Conservation (phyloP, 106 monocot species). For the Amphibolis antarctica region DNA sequence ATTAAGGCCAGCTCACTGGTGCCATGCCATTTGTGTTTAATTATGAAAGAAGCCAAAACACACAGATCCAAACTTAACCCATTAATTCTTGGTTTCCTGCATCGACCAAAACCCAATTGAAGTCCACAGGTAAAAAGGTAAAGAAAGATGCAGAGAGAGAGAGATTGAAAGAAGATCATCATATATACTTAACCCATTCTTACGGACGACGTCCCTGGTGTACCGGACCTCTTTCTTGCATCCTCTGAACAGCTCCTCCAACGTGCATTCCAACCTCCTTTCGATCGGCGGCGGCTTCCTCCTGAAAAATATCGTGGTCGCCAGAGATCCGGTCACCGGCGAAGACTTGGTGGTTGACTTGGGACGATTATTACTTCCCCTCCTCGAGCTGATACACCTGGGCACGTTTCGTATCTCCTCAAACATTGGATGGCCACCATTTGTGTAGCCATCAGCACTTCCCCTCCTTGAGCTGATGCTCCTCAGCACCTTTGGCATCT, state of each 20-base stretch:
- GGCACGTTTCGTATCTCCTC: not conserved
- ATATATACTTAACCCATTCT: slow-evolving; percentile 12
- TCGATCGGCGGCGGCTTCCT: slow-evolving; percentile 29
- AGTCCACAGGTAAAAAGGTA: not conserved
- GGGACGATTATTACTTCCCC: not conserved
- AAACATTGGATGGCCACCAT: no score
- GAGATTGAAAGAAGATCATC: not conserved
- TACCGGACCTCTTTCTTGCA: slow-evolving; percentile 24
- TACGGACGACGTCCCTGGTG: slow-evolving; percentile 16
- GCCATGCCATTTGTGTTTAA: no score
- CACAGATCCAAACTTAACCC: no score
- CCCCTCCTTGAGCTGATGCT: slow-evolving; percentile 7
- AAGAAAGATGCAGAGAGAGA: no score
- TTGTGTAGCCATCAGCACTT: no score
- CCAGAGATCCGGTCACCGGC: not conserved
- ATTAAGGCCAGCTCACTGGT: no score
- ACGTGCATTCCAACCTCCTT: slow-evolving; percentile 21
- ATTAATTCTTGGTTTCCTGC: no score
- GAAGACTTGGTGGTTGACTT: not conserved
- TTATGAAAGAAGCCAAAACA: no score
- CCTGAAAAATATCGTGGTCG: slow-evolving; percentile 8
- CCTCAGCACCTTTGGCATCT: not conserved
- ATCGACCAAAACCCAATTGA: no score
- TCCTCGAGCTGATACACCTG: slow-evolving; percentile 8
- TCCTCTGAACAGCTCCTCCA: slow-evolving; percentile 25